Conservation (phyloP, 306 rosid genomes). For the Spatholobus suberectus region DNA sequence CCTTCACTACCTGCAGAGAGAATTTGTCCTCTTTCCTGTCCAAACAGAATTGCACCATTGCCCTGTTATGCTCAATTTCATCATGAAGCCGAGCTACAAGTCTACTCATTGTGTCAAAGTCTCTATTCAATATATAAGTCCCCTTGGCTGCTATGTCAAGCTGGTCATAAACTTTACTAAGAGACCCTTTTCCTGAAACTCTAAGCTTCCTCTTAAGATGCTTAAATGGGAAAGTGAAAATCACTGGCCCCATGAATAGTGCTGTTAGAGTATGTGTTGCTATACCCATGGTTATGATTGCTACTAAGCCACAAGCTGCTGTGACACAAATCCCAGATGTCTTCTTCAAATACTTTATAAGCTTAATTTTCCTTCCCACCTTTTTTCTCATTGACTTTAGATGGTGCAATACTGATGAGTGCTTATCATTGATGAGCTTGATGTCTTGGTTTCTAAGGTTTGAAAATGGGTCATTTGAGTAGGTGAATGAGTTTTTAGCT, state of each 20-base stretch:
- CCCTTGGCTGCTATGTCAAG: constrained; percentile 69
- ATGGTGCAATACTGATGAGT: constrained; percentile 41
- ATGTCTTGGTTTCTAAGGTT: constrained; percentile 46
- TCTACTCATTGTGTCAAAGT: constrained; percentile 65
- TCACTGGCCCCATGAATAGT: constrained; percentile 48
- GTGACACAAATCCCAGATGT: constrained; percentile 42
- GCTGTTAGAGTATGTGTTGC: constrained; percentile 47
- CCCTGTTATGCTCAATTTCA: constrained; percentile 56
- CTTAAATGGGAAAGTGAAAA: constrained; percentile 42
- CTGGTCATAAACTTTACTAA: constrained; percentile 50
- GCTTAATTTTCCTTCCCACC: constrained; percentile 52
- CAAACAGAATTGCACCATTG: constrained; percentile 55
- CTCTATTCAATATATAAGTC: constrained; percentile 59
- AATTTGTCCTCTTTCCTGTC: constrained; percentile 51
- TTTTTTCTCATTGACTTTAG: constrained; percentile 55
- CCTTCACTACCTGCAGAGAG: constrained; percentile 55
- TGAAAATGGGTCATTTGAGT: constrained; percentile 50
- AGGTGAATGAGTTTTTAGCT: constrained; percentile 44
- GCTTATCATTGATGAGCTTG: constrained; percentile 46
- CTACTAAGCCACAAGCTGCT: constrained; percentile 50
- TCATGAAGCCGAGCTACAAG: constrained; percentile 54
- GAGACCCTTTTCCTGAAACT: constrained; percentile 33
- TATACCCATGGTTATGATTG: constrained; percentile 36
- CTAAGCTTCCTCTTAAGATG: constrained; percentile 38
- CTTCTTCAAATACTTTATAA: constrained; percentile 44